These are phyloP conservation scores for Hypoxylon sp. DNA, from an alignment of 2,329 filamentous ascomycete genomes.

Conservation along the genomic window DNA sequence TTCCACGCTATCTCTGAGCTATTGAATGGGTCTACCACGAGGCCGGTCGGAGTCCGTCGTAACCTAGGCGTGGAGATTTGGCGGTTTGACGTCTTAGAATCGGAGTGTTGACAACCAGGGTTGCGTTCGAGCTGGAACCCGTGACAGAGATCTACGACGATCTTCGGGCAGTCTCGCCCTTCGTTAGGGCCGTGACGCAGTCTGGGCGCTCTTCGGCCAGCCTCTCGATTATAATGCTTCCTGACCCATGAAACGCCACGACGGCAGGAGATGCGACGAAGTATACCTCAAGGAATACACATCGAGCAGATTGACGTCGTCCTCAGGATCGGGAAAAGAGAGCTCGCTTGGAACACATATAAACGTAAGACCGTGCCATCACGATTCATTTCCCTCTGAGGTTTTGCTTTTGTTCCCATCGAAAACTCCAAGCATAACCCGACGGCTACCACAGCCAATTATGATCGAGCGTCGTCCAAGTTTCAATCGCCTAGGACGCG, in stretches of 20 bases:
- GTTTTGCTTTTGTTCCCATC: slow-evolving; percentile 5
- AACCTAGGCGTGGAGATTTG: slow-evolving; percentile 10
- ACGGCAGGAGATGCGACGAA: slow-evolving; percentile 11
- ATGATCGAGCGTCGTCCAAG: not conserved
- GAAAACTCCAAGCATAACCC: not conserved
- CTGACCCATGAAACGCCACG: slow-evolving; percentile 10
- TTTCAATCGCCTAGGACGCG: not conserved
- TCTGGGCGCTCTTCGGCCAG: slow-evolving; percentile 1
- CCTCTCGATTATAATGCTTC: not conserved
- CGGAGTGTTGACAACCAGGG: not conserved
- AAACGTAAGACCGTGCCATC: slow-evolving; percentile 3
- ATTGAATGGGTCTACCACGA: slow-evolving; percentile 1
- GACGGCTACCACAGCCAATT: slow-evolving; percentile 3
- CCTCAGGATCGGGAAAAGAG: not conserved
- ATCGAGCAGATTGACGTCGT: not conserved
- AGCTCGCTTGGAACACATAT: not conserved
- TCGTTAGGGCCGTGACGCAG: slow-evolving; percentile 13
- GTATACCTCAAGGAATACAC: not conserved
- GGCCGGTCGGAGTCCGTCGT: slow-evolving; percentile 3
- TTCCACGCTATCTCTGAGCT: slow-evolving; percentile 4
- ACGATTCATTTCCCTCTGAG: slow-evolving; percentile 5
- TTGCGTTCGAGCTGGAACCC: slow-evolving; percentile 10
- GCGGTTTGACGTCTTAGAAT: slow-evolving; percentile 1
- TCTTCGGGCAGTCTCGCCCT: slow-evolving; percentile 20
- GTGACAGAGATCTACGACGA: slow-evolving; percentile 17